A percentile compares a stretch with the other conserved stretches of the same genome.
Evolutionary conservation across 495 filamentous ascomycete species (phyloP).

Genomic region (Xylaria scruposa): DNA sequence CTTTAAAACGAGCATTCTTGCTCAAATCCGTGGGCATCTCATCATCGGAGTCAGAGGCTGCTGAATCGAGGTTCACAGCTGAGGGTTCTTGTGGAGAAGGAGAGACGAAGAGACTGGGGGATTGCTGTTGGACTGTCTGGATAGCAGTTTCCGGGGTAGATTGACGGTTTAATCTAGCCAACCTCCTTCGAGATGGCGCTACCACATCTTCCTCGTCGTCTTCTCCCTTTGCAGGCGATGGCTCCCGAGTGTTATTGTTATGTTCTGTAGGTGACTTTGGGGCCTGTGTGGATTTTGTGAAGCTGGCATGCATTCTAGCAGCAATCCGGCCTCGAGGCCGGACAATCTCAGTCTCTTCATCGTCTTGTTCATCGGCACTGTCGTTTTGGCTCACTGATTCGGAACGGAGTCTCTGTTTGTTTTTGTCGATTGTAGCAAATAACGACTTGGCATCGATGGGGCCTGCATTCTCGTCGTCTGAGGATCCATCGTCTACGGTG

Average conservation of each 20-base stretch:
- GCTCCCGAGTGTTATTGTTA: background rate
- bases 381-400: conserved; percentile 25
- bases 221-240: conserved; percentile 25
- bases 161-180: conserved; percentile 43
- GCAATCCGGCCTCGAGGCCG: conserved; percentile 75
- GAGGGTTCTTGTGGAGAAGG: conserved; percentile 39
- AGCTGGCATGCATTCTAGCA: conserved; percentile 63
- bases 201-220: conserved; percentile 42
- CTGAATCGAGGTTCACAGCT: conserved; percentile 27
- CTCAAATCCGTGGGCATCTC: conserved; percentile 52
- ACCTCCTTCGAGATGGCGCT: conserved; percentile 38
- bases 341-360: conserved; percentile 59
- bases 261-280: conserved; percentile 12
- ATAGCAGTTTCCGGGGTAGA: conserved; percentile 40
- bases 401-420: conserved; percentile 22
- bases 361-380: conserved; percentile 47
- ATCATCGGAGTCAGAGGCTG: conserved; percentile 53
- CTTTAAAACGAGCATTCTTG: conserved; percentile 66
- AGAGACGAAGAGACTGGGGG: conserved; percentile 51
- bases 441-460: conserved; percentile 29
- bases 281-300: conserved; percentile 21
- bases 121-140: conserved; percentile 26
- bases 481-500: conserved; percentile 63
- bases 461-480: conserved; percentile 50
- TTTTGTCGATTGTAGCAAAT: conserved; percentile 29